Conservation (phyloP, 139 green algal species). For the Diplosphaera chodatii region DNA sequence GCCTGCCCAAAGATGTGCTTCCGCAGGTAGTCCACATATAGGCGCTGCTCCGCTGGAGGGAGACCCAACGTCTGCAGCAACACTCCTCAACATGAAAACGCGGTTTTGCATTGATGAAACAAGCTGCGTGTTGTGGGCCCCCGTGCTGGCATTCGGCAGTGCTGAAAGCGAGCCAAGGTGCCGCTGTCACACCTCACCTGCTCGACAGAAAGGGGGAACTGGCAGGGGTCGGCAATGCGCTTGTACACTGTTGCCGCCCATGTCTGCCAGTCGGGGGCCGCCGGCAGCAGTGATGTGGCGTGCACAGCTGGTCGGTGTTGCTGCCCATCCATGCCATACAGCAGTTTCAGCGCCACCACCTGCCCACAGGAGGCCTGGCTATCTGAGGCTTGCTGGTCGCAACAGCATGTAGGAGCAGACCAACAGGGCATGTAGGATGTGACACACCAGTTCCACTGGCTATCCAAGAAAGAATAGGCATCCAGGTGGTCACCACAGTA, state of each 20-base stretch:
- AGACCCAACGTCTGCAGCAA: constrained; percentile 7
- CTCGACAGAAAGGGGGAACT: constrained; percentile 1
- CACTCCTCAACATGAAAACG: constrained; percentile 1
- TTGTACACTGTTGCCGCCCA: neutral
- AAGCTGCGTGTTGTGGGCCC: too few species aligned
- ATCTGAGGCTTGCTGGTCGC: too few species aligned
- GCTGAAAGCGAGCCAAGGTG: too few species aligned
- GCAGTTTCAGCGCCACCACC: constrained; percentile 9
- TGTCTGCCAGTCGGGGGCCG: neutral
- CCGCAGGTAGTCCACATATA: neutral
- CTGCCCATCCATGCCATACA: constrained; percentile 3
- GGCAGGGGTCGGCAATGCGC: constrained; percentile 4
- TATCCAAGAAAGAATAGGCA: too few species aligned
- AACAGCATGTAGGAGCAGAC: too few species aligned
- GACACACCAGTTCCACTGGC: too few species aligned
- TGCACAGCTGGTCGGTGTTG: too few species aligned
- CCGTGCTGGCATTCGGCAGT: too few species aligned
- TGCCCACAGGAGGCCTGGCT: neutral
- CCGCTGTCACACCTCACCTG: too few species aligned
- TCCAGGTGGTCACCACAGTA: too few species aligned
- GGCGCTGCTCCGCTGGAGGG: neutral
- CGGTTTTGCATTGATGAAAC: too few species aligned
- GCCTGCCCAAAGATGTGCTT: neutral
- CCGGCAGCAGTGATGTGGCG: neutral
- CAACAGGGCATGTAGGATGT: too few species aligned